Base-by-base conservation (phyloP, 805 yeast genomes). In the Saccharomycopsis oosterbeekiorum region DNA sequence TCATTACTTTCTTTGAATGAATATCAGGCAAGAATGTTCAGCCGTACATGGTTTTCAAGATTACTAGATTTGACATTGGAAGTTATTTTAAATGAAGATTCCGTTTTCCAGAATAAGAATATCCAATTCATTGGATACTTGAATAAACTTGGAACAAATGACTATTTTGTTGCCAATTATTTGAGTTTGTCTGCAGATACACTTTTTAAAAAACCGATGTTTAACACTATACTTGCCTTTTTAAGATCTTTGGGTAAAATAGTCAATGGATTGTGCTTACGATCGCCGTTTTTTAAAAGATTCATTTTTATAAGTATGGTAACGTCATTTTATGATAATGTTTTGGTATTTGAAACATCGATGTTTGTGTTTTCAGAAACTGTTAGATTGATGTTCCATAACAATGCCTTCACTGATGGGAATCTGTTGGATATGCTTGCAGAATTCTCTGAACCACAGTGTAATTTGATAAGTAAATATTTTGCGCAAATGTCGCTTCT, bases 61-160 rank as follows among this genome's bases (percentile, higher is more conserved):
- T 40, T 61, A 14, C 29, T 60, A 14, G 15, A 39, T 15, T 55
- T 62, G 37, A 34, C 51, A 2, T 21, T 36, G 14, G 40, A 55
- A n/a, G 39, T 61, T 8, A 29, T 59, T 19, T 14, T 12, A 17
- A 36, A 63, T 21, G 53, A 61, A n/a, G 26, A 51, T 47, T 37
- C 57, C 15, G 47, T 56, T 24, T 61, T 61, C 40, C 65, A 63
- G 55, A 39, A 24, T 10, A 58, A 55, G 39, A 62, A 56, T 11
- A 26, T 59, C 3, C 36, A 53, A 39, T 47, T 63, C n/a, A n/a
- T 58, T n/a, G 62, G 60, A 4, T 50, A 60, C 39, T 36, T 63
- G 36, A 39, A 42, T 11, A 40, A 24, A n/a, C 19, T 59, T 4
- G 64, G 65, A 21, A 53, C 41, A 12, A 51, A 55, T 14, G 65